A percentile compares a stretch with the other conserved stretches of the same genome.
Evolutionary conservation across 2,329 filamentous ascomycete genomes (phyloP).

Genomic region (Bipolaris gigantea): DNA sequence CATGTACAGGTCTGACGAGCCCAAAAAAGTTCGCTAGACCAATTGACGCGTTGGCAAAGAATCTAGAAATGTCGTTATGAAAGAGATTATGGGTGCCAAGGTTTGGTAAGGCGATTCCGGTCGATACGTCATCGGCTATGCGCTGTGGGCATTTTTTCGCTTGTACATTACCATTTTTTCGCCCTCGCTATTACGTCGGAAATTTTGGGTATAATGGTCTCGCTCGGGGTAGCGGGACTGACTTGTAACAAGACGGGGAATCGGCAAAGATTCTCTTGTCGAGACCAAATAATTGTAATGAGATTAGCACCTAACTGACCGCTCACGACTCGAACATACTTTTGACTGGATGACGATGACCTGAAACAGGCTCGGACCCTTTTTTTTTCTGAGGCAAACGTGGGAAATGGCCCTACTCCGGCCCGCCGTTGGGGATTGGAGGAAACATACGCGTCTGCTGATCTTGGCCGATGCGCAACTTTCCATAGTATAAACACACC

Average conservation of each 20-base stretch:
- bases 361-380: background rate
- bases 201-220: constrained; percentile 4
- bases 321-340: background rate
- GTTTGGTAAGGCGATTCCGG: constrained; percentile 6
- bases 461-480: background rate
- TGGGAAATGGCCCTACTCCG: constrained; percentile 1
- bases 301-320: background rate
- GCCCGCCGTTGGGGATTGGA: background rate
- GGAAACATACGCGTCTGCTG: background rate
- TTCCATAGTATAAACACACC: background rate
- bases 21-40: constrained; percentile 43
- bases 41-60: background rate
- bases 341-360: background rate
- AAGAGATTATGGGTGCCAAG: background rate
- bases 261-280: background rate
- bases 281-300: constrained; percentile 3
- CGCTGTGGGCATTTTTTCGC: background rate
- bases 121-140: constrained; percentile 1
- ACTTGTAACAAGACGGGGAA: constrained; percentile 9
- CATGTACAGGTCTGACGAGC: constrained; percentile 42
- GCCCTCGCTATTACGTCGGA: constrained; percentile 8
- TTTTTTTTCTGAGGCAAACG: background rate
- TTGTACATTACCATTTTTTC: constrained; percentile 13
- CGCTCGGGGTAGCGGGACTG: background rate
- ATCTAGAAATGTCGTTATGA: constrained; percentile 12